These are phyloP conservation scores for Lumnitzera littorea DNA, from an alignment of 345 rosid species.

Conservation along the genomic window DNA sequence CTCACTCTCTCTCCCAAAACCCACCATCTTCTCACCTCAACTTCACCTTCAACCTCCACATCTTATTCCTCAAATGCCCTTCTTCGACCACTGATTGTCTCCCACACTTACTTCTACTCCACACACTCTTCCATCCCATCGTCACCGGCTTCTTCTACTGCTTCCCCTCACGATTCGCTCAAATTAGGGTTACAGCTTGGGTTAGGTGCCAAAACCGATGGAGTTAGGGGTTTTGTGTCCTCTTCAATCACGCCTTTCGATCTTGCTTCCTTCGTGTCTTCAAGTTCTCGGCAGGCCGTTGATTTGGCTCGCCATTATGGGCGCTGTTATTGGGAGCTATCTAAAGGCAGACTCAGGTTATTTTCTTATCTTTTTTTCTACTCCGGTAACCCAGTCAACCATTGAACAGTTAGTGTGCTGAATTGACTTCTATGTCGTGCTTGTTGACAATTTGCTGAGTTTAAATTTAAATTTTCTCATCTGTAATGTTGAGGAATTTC, in stretches of 20 bases:
- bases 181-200: conserved; percentile 24
- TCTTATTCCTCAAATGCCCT: no score
- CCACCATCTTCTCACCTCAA: no score
- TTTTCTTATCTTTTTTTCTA: neutral
- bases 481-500: no score
- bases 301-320: conserved; percentile 46
- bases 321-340: conserved; percentile 87
- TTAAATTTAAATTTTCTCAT: no score
- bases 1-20: no score
- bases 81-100: neutral
- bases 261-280: conserved; percentile 20
- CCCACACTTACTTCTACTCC: conserved; percentile 9
- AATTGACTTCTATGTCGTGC: no score
- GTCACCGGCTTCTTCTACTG: conserved; percentile 13
- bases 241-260: conserved; percentile 6
- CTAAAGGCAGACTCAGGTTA: conserved; percentile 95
- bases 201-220: conserved; percentile 21
- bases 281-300: conserved; percentile 20
- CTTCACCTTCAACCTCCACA: no score
- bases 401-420: neutral
- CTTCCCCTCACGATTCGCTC: conserved; percentile 11
- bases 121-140: conserved; percentile 11
- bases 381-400: neutral
- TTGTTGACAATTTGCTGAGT: no score
- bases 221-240: conserved; percentile 20